Percentiles rank a stretch among this genome's conserved stretches.
These are phyloP conservation scores for Acer saccharum DNA, from an alignment of 345 rosid genomes.

Conservation along the genomic window DNA sequence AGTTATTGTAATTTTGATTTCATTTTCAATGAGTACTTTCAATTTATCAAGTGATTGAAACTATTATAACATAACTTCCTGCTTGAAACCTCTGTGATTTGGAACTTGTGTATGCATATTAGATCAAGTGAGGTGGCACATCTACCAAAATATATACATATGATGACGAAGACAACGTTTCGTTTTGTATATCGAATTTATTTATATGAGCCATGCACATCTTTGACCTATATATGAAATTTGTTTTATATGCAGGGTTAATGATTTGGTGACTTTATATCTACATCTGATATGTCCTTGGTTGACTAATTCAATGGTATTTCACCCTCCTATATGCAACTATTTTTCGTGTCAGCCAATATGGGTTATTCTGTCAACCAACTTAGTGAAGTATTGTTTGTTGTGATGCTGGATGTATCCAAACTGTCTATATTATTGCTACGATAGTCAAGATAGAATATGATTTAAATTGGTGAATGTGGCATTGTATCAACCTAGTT, in stretches of 20 bases:
- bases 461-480: background rate
- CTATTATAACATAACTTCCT: constrained; percentile 5
- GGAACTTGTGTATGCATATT: background rate
- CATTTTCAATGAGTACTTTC: background rate
- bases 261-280: background rate
- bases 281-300: background rate
- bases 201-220: background rate
- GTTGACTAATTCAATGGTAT: background rate
- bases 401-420: background rate
- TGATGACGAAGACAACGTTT: background rate
- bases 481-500: background rate
- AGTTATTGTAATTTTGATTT: background rate
- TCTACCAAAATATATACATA: background rate
- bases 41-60: background rate
- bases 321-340: background rate
- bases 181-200: background rate
- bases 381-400: constrained; percentile 2
- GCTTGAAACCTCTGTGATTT: background rate
- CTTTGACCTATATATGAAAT: background rate
- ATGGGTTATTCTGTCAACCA: background rate
- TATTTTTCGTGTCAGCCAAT: background rate
- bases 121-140: background rate
- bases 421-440: background rate
- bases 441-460: background rate
- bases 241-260: background rate